phyloP scores from a whole-genome alignment of 2,329 filamentous ascomycete species.

The Onygenales sp. region DNA sequence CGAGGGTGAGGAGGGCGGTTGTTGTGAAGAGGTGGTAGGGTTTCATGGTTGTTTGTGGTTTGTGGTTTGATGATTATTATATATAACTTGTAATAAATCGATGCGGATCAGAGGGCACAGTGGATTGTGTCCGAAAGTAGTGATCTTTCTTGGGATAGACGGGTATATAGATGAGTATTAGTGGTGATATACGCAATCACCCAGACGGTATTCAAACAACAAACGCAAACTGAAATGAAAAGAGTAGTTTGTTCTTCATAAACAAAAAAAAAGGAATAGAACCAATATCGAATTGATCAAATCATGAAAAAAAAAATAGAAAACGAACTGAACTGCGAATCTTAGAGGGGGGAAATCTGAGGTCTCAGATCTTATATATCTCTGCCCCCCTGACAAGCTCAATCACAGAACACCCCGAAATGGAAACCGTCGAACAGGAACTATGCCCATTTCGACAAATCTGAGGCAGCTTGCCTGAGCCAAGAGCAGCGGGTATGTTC shows the following conservation, averaged over 20 bases:
- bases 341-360: background rate
- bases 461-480: background rate
- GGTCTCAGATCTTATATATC: background rate
- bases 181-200: no score
- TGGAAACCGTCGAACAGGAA: background rate
- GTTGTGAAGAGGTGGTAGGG: conserved; percentile 4
- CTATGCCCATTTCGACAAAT: background rate
- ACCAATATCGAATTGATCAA: background rate
- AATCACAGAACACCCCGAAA: background rate
- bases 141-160: no score
- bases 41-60: background rate
- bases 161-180: no score
- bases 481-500: background rate
- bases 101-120: no score
- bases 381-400: background rate
- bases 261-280: background rate
- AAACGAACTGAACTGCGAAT: background rate
- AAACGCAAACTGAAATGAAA: no score
- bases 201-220: no score
- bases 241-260: background rate
- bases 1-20: conserved; percentile 2
- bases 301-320: background rate
- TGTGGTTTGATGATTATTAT: background rate
- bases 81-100: background rate
- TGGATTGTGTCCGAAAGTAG: no score